These are phyloP conservation scores for Hydrangea macrophylla DNA, from an alignment of 148 eudicot genomes.

Conservation along the genomic window DNA sequence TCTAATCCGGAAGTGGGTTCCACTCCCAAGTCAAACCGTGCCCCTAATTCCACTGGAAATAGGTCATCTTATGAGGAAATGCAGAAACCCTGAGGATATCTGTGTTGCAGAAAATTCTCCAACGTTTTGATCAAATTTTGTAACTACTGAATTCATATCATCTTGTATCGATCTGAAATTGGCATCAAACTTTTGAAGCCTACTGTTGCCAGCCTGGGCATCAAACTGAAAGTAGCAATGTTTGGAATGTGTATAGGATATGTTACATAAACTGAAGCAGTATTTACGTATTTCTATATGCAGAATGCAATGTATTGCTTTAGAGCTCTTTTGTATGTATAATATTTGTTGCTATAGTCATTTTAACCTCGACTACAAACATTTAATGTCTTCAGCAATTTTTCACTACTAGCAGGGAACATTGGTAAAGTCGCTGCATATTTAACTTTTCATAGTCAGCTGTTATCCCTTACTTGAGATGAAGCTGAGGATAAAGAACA, in stretches of 20 bases:
- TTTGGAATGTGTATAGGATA: background rate
- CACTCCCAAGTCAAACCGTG: conserved; percentile 40
- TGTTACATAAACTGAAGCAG: background rate
- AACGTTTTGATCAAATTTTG: no score
- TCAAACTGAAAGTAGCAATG: background rate
- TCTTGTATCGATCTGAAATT: background rate
- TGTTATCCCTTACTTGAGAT: no score
- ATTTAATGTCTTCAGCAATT: background rate
- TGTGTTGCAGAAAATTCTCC: background rate
- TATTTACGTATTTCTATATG: background rate
- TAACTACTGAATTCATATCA: background rate
- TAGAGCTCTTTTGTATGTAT: background rate
- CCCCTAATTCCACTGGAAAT: conserved; percentile 28
- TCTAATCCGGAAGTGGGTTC: conserved; percentile 30
- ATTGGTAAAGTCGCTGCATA: no score
- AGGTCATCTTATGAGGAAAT: conserved; percentile 33
- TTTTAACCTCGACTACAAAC: background rate
- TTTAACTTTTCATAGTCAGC: no score
- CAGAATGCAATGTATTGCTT: background rate
- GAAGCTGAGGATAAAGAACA: no score
- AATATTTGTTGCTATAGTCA: background rate
- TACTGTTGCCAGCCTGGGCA: background rate
- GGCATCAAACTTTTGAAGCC: background rate
- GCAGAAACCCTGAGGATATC: conserved; percentile 22
- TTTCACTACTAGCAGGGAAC: no score